Evolutionary conservation across 352 stramenopile species (phyloP), one percentile per base, ranked within the genome.

Genomic region (Phytophthora vignae): DNA sequence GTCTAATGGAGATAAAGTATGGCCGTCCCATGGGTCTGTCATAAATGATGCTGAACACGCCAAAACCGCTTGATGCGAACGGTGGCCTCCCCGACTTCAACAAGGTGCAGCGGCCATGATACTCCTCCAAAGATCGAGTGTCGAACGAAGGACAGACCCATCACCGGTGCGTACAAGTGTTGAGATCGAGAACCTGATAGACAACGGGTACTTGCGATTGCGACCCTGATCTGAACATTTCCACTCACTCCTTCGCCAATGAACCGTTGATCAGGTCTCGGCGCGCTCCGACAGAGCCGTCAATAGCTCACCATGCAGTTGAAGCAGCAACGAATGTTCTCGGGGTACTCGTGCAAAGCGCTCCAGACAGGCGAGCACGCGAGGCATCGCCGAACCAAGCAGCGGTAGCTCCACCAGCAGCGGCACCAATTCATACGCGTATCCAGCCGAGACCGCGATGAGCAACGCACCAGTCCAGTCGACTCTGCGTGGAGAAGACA

Each of bases 371-470:
- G 17, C 15, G 29, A 79, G 55, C 11, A 79, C 15, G 46, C 21
- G 40, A 14, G 46, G 3, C n/a, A 74, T 60, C 3, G 53, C 48
- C 11, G 19, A 53, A 7, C 49, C 49, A 44, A 40, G 15, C 62
- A 74, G 4, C 3, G 63, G 64, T 6, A 75, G 40, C 15, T 76
- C 63, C 27, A 72, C 5, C 25, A 79, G 38, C 25, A 79, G 36
- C 58, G 73, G 59, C 2, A 79, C 3, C 5, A 73, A 55, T 1
- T 76, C 73, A 3, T 55, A 48, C 15, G 68, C 60, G 55, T 71
- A 79, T 14, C 73, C 63, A 6, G 52, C 40, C 12, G 61, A 55
- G 5, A 67, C 40, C 25, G 60, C 57, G 7, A 74, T 54, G 21
- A 55, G 52, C n/a, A 73, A 29, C 22, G 67, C 54, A 5, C 49